Evolutionary conservation across 495 filamentous ascomycete species (phyloP).

Genomic region (Hypoxylon rickii): DNA sequence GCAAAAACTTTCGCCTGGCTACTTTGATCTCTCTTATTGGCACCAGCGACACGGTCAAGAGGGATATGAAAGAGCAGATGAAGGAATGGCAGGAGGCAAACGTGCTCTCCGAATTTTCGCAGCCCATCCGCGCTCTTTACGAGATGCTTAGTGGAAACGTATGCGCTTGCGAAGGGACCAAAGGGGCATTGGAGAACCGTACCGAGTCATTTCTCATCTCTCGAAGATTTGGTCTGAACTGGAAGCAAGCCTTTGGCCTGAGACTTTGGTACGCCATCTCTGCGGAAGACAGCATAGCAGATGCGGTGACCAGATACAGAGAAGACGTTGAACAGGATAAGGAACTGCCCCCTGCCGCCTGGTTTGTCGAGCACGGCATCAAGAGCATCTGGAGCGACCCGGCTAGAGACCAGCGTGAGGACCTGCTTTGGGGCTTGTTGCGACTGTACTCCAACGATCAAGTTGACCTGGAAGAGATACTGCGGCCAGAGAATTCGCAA

Average conservation of each 20-base stretch:
- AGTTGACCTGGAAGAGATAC: constrained; percentile 56
- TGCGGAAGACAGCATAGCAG: constrained; percentile 66
- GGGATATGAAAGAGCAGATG: constrained; percentile 76
- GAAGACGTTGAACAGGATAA: constrained; percentile 67
- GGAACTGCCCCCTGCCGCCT: constrained; percentile 64
- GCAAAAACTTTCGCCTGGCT: constrained; percentile 77
- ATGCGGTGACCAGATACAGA: constrained; percentile 70
- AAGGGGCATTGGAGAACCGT: constrained; percentile 73
- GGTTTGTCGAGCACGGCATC: constrained; percentile 58
- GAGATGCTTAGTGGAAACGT: constrained; percentile 87
- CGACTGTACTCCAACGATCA: constrained; percentile 68
- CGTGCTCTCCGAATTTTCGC: constrained; percentile 82
- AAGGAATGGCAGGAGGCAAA: constrained; percentile 81
- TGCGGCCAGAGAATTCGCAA: constrained; percentile 61
- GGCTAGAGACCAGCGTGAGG: constrained; percentile 63
- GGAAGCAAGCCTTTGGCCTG: constrained; percentile 90
- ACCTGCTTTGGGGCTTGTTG: constrained; percentile 83
- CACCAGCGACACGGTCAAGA: constrained; percentile 63
- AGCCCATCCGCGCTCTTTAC: constrained; percentile 84
- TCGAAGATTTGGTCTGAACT: constrained; percentile 81
- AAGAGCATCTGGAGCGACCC: constrained; percentile 53
- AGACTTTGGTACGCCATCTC: constrained; percentile 82
- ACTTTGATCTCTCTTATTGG: constrained; percentile 82
- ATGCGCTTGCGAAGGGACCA: constrained; percentile 76
- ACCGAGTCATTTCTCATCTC: constrained; percentile 76